A percentile compares a stretch with the other conserved stretches of the same genome.
phyloP scores from a whole-genome alignment of 495 filamentous ascomycete genomes.

The Cenococcum geophilum region DNA sequence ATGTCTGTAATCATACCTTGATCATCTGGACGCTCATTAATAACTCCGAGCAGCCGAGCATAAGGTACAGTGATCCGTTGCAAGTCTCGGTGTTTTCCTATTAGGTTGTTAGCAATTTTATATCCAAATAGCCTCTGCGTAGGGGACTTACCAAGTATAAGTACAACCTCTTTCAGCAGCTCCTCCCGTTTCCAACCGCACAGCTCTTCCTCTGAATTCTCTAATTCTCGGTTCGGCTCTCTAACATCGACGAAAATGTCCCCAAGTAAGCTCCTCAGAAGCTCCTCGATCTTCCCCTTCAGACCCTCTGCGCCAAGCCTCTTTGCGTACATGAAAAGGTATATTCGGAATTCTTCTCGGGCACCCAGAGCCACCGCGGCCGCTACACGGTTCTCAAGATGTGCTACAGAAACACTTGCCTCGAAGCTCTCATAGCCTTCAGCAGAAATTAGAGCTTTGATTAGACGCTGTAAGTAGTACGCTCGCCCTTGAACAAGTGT shows the following conservation, averaged over 20 bases:
- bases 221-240: slow-evolving; percentile 42
- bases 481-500: slow-evolving; percentile 86
- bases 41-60: slow-evolving; percentile 25
- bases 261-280: slow-evolving; percentile 73
- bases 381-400: slow-evolving; percentile 91
- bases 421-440: slow-evolving; percentile 94
- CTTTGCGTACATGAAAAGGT: slow-evolving; percentile 94
- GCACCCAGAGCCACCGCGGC: slow-evolving; percentile 79
- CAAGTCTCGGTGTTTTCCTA: slow-evolving; percentile 89
- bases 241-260: slow-evolving; percentile 53
- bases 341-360: slow-evolving; percentile 83
- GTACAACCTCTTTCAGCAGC: slow-evolving; percentile 77
- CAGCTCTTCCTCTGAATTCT: slow-evolving; percentile 50
- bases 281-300: slow-evolving; percentile 82
- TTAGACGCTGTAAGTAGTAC: slow-evolving; percentile 78
- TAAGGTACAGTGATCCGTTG: slow-evolving; percentile 63
- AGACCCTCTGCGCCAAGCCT: slow-evolving; percentile 85
- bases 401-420: slow-evolving; percentile 81
- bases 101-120: slow-evolving; percentile 16
- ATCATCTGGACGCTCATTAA: slow-evolving; percentile 18
- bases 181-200: slow-evolving; percentile 87
- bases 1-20: slow-evolving; percentile 29
- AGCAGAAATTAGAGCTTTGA: slow-evolving; percentile 74
- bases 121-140: not conserved
- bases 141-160: slow-evolving; percentile 75